These are phyloP conservation scores for Apiospora rasikravindrae DNA, from an alignment of 2,329 filamentous ascomycete species.

Conservation along the genomic window DNA sequence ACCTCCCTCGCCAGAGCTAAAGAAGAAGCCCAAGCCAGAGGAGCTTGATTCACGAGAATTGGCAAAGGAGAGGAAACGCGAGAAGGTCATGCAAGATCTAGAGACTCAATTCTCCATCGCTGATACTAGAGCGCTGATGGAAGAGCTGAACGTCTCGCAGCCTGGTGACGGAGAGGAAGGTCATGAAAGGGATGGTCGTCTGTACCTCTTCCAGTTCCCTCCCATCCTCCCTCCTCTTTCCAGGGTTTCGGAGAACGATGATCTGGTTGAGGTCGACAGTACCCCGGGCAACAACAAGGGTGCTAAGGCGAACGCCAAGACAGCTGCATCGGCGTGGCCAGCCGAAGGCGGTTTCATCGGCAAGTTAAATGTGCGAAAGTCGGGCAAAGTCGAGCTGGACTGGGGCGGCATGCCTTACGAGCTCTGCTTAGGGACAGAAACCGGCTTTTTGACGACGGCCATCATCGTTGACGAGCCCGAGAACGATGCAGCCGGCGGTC, in stretches of 20 bases:
- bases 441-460: slow-evolving; percentile 62
- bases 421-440: slow-evolving; percentile 56
- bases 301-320: slow-evolving; percentile 32
- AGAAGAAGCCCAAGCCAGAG: slow-evolving; percentile 36
- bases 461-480: slow-evolving; percentile 65
- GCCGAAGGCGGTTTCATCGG: slow-evolving; percentile 64
- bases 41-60: slow-evolving; percentile 29
- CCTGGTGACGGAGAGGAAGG: slow-evolving; percentile 26
- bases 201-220: slow-evolving; percentile 70
- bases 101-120: slow-evolving; percentile 33
- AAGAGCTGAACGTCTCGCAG: slow-evolving; percentile 38
- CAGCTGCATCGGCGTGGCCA: slow-evolving; percentile 41
- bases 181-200: slow-evolving; percentile 53
- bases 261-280: slow-evolving; percentile 30
- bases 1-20: slow-evolving; percentile 39
- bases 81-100: slow-evolving; percentile 37
- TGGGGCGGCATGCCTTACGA: slow-evolving; percentile 65
- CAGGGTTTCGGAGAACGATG: slow-evolving; percentile 33
- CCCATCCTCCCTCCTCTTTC: slow-evolving; percentile 63
- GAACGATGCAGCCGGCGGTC: slow-evolving; percentile 46
- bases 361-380: slow-evolving; percentile 64
- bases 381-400: slow-evolving; percentile 65
- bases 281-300: slow-evolving; percentile 30
- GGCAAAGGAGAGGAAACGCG: slow-evolving; percentile 38
- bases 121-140: slow-evolving; percentile 39